Conservation (phyloP, 2,329 filamentous ascomycete genomes). For the Trichoderma breve region DNA sequence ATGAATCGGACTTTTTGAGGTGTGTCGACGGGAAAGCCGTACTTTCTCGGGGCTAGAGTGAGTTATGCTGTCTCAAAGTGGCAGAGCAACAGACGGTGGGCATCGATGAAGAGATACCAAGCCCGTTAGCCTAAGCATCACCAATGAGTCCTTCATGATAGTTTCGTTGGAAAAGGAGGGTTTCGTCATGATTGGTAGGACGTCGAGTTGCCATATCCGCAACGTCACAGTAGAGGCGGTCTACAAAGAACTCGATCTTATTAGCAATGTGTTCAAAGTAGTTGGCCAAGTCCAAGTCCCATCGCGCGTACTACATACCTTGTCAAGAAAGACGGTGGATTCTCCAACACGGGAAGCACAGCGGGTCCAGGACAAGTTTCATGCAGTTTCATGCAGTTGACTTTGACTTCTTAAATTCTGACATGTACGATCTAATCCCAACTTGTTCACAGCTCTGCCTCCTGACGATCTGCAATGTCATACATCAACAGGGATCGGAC, state of each 20-base stretch:
- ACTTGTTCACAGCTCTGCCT: background rate
- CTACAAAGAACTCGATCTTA: too few relatives aligned
- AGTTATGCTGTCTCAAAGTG: background rate
- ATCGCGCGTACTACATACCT: background rate
- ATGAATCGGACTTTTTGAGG: background rate
- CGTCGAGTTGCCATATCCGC: too few relatives aligned
- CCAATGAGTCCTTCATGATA: too few relatives aligned
- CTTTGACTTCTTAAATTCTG: background rate
- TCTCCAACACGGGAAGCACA: background rate
- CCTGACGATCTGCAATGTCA: background rate
- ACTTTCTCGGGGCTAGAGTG: fast-evolving
- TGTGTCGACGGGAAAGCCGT: background rate
- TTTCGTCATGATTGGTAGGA: background rate
- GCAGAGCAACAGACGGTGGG: too few relatives aligned
- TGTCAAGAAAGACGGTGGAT: background rate
- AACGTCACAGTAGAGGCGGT: too few relatives aligned
- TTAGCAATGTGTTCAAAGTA: too few relatives aligned
- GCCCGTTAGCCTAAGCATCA: too few relatives aligned
- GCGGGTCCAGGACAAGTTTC: background rate
- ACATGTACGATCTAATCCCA: background rate
- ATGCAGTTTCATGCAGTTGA: background rate
- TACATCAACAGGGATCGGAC: background rate
- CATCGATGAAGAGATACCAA: too few relatives aligned
- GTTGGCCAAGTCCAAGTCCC: too few relatives aligned
- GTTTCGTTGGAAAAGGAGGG: too few relatives aligned